Percentiles rank a stretch among this genome's conserved stretches.
Evolutionary conservation across 139 green algal genomes (phyloP).

Genomic region (Closterium sp.): DNA sequence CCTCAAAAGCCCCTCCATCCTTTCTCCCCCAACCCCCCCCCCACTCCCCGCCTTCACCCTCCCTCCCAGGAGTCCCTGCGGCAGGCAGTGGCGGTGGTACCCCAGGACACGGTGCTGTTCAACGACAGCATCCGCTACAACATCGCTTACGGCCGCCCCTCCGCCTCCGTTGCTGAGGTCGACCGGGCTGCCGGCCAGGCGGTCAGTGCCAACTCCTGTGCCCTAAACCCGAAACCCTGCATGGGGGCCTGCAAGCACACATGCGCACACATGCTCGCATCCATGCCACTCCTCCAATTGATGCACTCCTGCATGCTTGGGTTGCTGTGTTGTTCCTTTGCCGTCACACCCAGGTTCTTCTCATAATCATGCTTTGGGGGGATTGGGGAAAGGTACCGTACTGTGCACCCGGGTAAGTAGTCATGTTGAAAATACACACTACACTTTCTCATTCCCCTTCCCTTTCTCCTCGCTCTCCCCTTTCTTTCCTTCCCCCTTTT

Average conservation of each 20-base stretch:
- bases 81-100: slow-evolving; percentile 57
- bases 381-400: no score
- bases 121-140: slow-evolving; percentile 94
- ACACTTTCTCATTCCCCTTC: background rate
- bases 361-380: no score
- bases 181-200: slow-evolving; percentile 47
- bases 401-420: no score
- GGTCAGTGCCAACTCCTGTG: slow-evolving; percentile 33
- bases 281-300: no score
- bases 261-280: background rate
- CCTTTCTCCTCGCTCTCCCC: background rate
- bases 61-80: slow-evolving; percentile 47
- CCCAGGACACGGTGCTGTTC: slow-evolving; percentile 91
- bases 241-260: background rate
- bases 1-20: background rate
- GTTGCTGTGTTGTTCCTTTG: no score
- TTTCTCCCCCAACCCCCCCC: background rate
- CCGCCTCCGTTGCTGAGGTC: slow-evolving; percentile 64
- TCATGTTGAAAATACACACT: background rate
- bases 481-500: background rate
- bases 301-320: no score
- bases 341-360: no score
- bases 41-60: background rate
- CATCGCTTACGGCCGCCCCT: slow-evolving; percentile 78
- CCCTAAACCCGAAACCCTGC: no score